Evolutionary conservation across 2,329 filamentous ascomycete genomes (phyloP).

Genomic region (Aureobasidium pullulans): DNA sequence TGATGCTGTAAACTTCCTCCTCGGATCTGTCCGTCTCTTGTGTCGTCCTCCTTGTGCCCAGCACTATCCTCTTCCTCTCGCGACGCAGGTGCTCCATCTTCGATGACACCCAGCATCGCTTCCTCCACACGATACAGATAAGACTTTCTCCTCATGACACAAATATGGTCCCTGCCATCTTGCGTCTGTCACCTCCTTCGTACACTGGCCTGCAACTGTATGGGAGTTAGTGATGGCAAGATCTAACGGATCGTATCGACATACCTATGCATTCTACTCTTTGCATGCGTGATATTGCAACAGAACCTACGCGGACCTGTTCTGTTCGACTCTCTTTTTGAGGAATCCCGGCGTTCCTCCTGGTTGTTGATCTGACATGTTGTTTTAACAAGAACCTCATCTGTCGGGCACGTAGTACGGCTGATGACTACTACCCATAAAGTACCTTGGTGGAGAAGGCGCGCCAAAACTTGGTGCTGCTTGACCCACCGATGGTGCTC

Average conservation of each 20-base stretch:
- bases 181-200: not conserved
- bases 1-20: not conserved
- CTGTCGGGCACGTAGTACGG: constrained; percentile 4
- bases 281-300: not conserved
- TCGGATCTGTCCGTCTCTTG: not conserved
- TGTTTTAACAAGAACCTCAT: not conserved
- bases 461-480: constrained; percentile 15
- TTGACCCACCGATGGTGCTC: constrained; percentile 27
- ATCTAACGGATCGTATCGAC: not conserved
- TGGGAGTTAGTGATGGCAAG: not conserved
- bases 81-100: not conserved
- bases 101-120: not conserved
- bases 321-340: not conserved
- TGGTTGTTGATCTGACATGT: not conserved
- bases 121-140: too few species aligned
- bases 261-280: not conserved
- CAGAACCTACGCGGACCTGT: not conserved
- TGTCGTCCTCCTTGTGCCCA: not conserved
- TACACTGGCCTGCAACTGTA: not conserved
- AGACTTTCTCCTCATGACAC: not conserved
- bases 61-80: not conserved
- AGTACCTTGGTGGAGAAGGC: constrained; percentile 10
- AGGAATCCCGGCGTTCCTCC: not conserved
- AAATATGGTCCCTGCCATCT: not conserved
- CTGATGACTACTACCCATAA: not conserved